Base-by-base conservation (phyloP, 129 eudicot species). In the Apium graveolens region DNA sequence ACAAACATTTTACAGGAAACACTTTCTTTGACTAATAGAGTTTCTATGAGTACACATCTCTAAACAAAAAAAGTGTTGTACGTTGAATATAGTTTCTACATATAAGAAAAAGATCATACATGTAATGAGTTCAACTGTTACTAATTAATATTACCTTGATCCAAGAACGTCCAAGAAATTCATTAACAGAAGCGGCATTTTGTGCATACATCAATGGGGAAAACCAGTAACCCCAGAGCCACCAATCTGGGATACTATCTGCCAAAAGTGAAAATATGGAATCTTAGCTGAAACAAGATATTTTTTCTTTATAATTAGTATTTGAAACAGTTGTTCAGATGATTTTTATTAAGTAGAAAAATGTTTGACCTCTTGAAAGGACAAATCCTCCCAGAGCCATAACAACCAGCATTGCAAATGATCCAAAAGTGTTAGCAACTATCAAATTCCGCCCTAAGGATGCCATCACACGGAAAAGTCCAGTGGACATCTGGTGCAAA, bases 211-310 rank as follows among this genome's bases (percentile, higher is more conserved):
- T 94, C 86, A 94, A 85, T 55, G 98, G 98, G 68, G 98, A 94
- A 84, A 90, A 73, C 98, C 98, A 94, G 78, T 94, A 91, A 86
- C 98, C 98, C 98, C 98, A 94, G 12, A 94, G 91, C 98, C 98
- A 94, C 98, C 98, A 94, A 72, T 84, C 60, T 27, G 97, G 97
- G 75, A 92, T 92, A 90, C 93, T 88, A 82, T 87, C 93, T 91
- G 86, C 72, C 80, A 75, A 78, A 80, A 38, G 35, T 27, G 76
- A 63, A 75, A 55, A 80, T 24, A 45, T 78, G 44, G 42, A 53
- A 35, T 32, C 32, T 66, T 2, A 26, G 39, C 45, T 70, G 39
- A 7, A 42, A 51, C 48, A 72, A 37, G 18, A 42, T n/a, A 71
- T 60, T 37, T 11, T 62, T 4, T 24, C 49, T 76, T 37, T 48